phyloP scores from a whole-genome alignment of 257 asterid genomes.

The Scutellaria galericulata region DNA sequence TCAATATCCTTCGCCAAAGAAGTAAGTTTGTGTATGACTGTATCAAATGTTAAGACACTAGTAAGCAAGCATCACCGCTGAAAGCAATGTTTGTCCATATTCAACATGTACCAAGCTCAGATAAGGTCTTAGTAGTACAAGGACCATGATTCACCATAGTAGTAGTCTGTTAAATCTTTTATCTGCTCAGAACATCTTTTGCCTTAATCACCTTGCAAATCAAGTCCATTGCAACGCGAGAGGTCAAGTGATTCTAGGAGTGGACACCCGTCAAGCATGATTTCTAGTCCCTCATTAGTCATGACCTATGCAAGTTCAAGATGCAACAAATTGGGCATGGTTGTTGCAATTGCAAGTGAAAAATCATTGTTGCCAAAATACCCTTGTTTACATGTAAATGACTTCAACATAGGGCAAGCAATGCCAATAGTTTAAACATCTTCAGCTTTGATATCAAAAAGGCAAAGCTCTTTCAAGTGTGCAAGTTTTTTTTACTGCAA shows the following conservation, averaged over 20 bases:
- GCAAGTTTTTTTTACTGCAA: constrained; percentile 42
- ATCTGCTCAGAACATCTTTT: constrained; percentile 39
- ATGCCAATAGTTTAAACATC: constrained; percentile 40
- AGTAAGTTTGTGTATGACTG: no score
- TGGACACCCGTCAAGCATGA: constrained; percentile 56
- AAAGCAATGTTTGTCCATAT: no score
- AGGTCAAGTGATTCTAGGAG: constrained; percentile 54
- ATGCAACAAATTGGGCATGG: constrained; percentile 45
- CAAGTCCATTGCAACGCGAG: constrained; percentile 37
- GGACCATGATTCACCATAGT: no score
- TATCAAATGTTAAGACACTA: no score
- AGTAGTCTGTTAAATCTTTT: constrained; percentile 21
- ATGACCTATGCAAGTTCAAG: constrained; percentile 40
- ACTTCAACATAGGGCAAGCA: constrained; percentile 40
- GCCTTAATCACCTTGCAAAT: constrained; percentile 39
- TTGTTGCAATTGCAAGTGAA: constrained; percentile 49
- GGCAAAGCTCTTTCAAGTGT: constrained; percentile 55
- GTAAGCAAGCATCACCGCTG: no score
- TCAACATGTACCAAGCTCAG: no score
- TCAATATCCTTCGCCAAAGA: no score
- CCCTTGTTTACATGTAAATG: constrained; percentile 10
- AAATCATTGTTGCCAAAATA: constrained; percentile 7
- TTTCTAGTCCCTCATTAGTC: constrained; percentile 40
- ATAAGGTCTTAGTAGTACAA: no score
- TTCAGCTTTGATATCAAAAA: constrained; percentile 11